Evolutionary conservation across 768 basidiomycete species (phyloP).

Genomic region (Clathrus columnatus): DNA sequence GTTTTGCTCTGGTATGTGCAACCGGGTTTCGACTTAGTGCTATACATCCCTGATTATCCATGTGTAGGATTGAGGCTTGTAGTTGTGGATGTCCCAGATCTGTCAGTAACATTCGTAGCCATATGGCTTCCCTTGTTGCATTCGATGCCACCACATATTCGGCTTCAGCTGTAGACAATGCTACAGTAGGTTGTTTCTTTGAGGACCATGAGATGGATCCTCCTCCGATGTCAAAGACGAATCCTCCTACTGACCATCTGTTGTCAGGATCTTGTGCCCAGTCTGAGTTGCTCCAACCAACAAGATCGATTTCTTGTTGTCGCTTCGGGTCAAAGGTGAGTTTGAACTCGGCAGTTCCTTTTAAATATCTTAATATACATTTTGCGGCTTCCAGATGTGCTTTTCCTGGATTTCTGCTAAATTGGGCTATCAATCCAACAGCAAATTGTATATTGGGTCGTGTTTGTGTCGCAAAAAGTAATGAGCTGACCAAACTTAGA

Average conservation of each 20-base stretch:
- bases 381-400: constrained; percentile 27
- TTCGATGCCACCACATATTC: constrained; percentile 21
- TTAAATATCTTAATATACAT: constrained; percentile 33
- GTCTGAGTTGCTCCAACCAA: constrained; percentile 22
- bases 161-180: constrained; percentile 22
- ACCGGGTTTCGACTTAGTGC: constrained; percentile 21
- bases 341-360: constrained; percentile 20
- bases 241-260: constrained; percentile 26
- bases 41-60: constrained; percentile 25
- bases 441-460: constrained; percentile 34
- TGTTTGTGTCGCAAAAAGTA: constrained; percentile 21
- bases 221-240: constrained; percentile 19
- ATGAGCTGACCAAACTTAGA: constrained; percentile 23
- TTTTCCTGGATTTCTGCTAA: neutral
- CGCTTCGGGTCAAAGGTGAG: constrained; percentile 19
- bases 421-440: constrained; percentile 19
- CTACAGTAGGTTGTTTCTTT: constrained; percentile 19
- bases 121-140: constrained; percentile 11
- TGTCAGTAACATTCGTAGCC: constrained; percentile 7
- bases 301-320: neutral
- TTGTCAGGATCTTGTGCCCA: constrained; percentile 22
- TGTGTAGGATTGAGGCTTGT: constrained; percentile 5
- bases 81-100: constrained; percentile 20
- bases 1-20: constrained; percentile 28
- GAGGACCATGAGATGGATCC: constrained; percentile 19